phyloP scores from a whole-genome alignment of 2,329 filamentous ascomycete genomes.

The Venturia nashicola region DNA sequence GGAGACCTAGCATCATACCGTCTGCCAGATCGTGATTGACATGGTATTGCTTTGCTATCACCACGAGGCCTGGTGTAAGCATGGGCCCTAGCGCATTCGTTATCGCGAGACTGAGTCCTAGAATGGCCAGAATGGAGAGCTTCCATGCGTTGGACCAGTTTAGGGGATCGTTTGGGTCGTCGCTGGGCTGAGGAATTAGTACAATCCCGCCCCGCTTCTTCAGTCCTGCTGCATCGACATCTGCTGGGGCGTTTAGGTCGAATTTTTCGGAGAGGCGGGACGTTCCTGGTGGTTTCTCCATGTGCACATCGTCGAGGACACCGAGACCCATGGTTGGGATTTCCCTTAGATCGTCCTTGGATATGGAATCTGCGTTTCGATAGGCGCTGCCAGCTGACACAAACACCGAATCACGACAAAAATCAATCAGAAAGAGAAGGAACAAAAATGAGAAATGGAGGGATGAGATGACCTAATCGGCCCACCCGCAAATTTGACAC shows the following conservation, averaged over 20 bases:
- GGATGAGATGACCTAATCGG: not conserved
- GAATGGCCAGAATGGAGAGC: constrained; percentile 7
- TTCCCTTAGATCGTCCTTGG: not conserved
- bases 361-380: not conserved
- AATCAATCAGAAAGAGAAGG: no score
- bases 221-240: not conserved
- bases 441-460: not conserved
- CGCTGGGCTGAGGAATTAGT: constrained; percentile 26
- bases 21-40: constrained; percentile 36
- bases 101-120: constrained; percentile 3
- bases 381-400: not conserved
- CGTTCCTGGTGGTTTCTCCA: constrained; percentile 5
- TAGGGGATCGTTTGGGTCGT: constrained; percentile 34
- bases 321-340: not conserved
- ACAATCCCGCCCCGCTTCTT: constrained; percentile 17
- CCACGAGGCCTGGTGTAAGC: constrained; percentile 37
- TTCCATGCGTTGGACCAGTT: constrained; percentile 25
- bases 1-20: constrained; percentile 27
- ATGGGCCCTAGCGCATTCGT: constrained; percentile 27
- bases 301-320: constrained; percentile 5
- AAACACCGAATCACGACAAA: not conserved
- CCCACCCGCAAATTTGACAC: no score
- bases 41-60: constrained; percentile 24
- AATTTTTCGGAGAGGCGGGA: not conserved
- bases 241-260: not conserved